These are phyloP conservation scores for Calonectria pseudoreteaudii DNA, from an alignment of 2,329 filamentous ascomycete species.

Conservation along the genomic window DNA sequence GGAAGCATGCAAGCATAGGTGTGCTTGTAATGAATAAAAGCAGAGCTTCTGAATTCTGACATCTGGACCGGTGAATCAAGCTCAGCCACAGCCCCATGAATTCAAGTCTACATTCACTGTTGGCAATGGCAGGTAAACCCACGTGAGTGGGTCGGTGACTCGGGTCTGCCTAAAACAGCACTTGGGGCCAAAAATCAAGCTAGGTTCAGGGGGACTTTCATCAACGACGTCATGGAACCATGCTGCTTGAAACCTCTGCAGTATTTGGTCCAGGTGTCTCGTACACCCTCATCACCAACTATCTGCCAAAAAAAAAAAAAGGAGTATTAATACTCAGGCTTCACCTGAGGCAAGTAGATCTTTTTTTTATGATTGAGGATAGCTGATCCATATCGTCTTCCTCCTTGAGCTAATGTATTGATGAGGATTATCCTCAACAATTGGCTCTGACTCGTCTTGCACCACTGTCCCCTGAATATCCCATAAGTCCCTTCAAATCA, in stretches of 20 bases:
- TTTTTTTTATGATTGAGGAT: neutral
- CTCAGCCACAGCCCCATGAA: neutral
- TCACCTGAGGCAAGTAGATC: neutral
- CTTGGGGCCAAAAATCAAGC: neutral
- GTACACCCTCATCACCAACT: neutral
- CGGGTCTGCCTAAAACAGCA: neutral
- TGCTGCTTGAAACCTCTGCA: neutral
- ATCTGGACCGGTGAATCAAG: neutral
- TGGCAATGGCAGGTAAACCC: neutral
- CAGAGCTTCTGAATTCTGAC: neutral
- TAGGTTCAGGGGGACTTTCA: neutral
- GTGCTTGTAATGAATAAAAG: neutral
- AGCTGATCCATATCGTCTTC: neutral
- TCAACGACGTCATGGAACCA: constrained; percentile 1
- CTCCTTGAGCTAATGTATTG: neutral
- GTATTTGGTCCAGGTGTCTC: neutral
- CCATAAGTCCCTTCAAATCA: neutral
- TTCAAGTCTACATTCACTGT: too few relatives aligned
- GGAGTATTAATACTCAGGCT: neutral
- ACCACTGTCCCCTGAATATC: neutral
- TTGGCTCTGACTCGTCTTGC: neutral
- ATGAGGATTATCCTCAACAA: neutral
- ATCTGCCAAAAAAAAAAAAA: too few relatives aligned
- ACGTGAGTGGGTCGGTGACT: neutral
- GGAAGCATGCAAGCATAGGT: neutral